Base-by-base conservation (phyloP, 306 rosid genomes). In the Medicago ruthenica region DNA sequence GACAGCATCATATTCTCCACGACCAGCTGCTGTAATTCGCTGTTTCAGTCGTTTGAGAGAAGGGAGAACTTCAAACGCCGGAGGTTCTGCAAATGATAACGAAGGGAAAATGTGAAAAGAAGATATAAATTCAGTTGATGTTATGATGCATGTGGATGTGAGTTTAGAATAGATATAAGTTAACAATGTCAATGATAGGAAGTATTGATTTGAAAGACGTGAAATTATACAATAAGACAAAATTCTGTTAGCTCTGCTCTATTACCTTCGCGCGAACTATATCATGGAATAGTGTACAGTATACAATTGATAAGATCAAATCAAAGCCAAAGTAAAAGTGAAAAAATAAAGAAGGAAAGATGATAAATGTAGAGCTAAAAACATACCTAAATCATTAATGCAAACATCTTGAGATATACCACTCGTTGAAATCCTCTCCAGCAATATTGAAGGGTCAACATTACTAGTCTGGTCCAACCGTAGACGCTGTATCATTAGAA, bases 51-150 rank as follows among this genome's bases (percentile, higher is more conserved):
- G 84, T 83, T 83, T 92, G 76, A 95, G 98, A 79, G 97, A 90
- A 18, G 98, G 98, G 9, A 95, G 97, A 74, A 95, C 97, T 81
- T 92, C 96, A 83, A 95, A 95, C 40, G 96, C 98, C 1, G 98
- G 98, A 84, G 87, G 86, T 75, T 95, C 98, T 95, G 89, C 75
- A 76, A 40, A 72, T 21, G 22, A 63, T 70, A 55, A 34, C 50
- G 50, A 77, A 27, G 20, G 42, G n/a, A 74, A 55, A 57, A 4
- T 10, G 42, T 39, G 27, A 13, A 62, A 76, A 47, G 24, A 44
- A 34, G 37, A 34, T 34, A 34, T 34, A 34, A 31, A 37, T 36
- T 68, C 18, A 12, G 14, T 70, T 47, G 48, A 31, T 63, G 47
- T 15, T 65, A 42, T 73, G 67, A 73, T 61, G 44, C 50, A 79